Evolutionary conservation across 345 rosid genomes (phyloP).

Genomic region (Theobroma cacao): DNA sequence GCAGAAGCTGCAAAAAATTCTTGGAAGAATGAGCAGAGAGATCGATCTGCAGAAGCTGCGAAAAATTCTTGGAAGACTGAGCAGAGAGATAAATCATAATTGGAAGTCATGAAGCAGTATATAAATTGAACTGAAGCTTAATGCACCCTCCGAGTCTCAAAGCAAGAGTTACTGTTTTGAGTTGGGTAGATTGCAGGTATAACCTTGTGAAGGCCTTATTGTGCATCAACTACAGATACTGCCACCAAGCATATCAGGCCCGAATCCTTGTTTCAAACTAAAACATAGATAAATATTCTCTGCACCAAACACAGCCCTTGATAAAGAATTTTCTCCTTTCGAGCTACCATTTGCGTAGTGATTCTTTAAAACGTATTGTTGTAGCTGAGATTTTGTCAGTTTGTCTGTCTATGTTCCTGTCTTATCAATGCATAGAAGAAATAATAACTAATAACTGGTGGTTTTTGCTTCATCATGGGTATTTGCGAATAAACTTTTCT

Average conservation of each 20-base stretch:
- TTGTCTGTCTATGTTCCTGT: not conserved
- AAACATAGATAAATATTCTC: slow-evolving; percentile 1
- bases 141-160: not conserved
- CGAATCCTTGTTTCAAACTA: not conserved
- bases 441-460: not conserved
- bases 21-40: slow-evolving; percentile 84
- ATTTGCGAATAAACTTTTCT: not conserved
- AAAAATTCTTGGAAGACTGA: slow-evolving; percentile 90
- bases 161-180: not conserved
- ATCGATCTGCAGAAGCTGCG: slow-evolving; percentile 68
- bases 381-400: slow-evolving; percentile 18
- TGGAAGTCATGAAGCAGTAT: not conserved
- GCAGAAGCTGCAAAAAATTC: slow-evolving; percentile 80
- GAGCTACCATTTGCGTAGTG: slow-evolving; percentile 15
- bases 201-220: slow-evolving; percentile 6
- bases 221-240: slow-evolving; percentile 16
- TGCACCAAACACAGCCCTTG: slow-evolving; percentile 9
- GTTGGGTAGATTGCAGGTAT: slow-evolving; percentile 6
- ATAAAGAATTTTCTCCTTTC: slow-evolving; percentile 4
- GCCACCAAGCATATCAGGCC: slow-evolving; percentile 7
- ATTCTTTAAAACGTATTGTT: slow-evolving; percentile 26
- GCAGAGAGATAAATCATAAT: slow-evolving; percentile 49
- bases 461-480: not conserved
- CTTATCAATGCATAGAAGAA: not conserved
- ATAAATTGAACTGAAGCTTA: not conserved